phyloP scores from a whole-genome alignment of 2,329 filamentous ascomycete species.

The Fusarium sp. region DNA sequence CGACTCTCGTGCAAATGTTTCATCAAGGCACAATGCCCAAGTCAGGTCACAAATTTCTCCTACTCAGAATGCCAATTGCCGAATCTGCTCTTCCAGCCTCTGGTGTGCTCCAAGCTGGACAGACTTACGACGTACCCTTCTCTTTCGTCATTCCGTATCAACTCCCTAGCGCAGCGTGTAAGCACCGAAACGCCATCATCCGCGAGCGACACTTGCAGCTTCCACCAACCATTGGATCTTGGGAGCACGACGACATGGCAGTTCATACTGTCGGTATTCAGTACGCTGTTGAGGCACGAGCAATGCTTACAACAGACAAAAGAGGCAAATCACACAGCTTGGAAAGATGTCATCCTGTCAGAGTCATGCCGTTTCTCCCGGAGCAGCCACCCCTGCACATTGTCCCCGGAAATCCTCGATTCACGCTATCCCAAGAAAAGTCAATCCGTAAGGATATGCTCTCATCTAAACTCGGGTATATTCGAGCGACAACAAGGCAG shows the following conservation, averaged over 20 bases:
- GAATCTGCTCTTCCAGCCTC: conserved; percentile 10
- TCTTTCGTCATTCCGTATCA: conserved; percentile 42
- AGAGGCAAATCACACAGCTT: background rate
- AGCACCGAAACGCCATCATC: conserved; percentile 13
- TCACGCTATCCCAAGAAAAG: conserved; percentile 31
- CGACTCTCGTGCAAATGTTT: conserved; percentile 25
- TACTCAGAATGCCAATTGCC: conserved; percentile 36
- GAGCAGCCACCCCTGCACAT: conserved; percentile 40
- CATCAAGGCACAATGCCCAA: conserved; percentile 30
- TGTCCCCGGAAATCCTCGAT: conserved; percentile 15
- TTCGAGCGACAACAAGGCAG: conserved; percentile 25
- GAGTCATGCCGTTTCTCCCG: conserved; percentile 34
- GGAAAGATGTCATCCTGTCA: conserved; percentile 23
- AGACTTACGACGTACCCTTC: conserved; percentile 32
- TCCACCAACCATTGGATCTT: conserved; percentile 40
- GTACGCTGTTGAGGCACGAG: conserved; percentile 29
- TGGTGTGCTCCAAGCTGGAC: conserved; percentile 17
- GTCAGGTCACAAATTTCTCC: conserved; percentile 32
- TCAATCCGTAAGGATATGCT: conserved; percentile 35
- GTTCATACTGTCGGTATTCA: conserved; percentile 30
- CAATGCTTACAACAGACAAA: background rate
- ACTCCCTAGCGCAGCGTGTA: conserved; percentile 35
- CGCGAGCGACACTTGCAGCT: conserved; percentile 33
- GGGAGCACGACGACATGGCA: conserved; percentile 40
- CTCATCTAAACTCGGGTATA: conserved; percentile 25